Base-by-base conservation (phyloP, 176 grass and related monocot genomes). In the Thinopyrum elongatum region DNA sequence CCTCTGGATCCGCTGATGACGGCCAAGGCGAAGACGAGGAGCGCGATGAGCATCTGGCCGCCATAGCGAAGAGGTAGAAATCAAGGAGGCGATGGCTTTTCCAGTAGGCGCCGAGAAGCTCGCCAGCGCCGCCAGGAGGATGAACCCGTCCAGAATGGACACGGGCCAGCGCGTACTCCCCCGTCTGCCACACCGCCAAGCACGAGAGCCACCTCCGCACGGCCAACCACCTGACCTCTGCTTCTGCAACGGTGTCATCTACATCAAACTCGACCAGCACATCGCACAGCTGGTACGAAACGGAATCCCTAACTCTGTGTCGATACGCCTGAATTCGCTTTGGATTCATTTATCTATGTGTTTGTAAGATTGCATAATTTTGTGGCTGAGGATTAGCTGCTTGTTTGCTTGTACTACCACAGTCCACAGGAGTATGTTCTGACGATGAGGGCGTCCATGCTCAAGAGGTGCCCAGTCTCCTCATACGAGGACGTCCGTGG, bases 221-320 rank as follows among this genome's bases (percentile, higher is more conserved):
- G 30, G 95, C 95, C 84, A 81, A 91, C 80, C 86, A 78, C 57
- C 87, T 98, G 95, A 98, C n/a, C 88, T 98, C 34, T 95, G 93
- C 86, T 98, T 98, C 80, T 91, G 91, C 53, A 95, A 95, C 78
- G 91, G 91, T 29, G 90, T 86, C 53, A 98, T 98, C 87, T 98
- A 98, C 78, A 95, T 98, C 83, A 98, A 94, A 80, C 93, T 98
- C 81, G 91, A 90, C 74, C 93, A 95, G 76, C 93, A 98, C 89
- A 84, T 98, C 77, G 84, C 83, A 41, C 93, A 98, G 84, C 81
- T 98, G 85, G 93, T 98, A 44, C 29, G 36, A 35, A 69, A 14
- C 1, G 14, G 3, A 49, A 49, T 49, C 65, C 63, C 10, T 10
- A 51, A 35, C 47, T 23, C 51, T 78, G 14, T 34, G 65, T 69